Evolutionary conservation across 495 filamentous ascomycete species (phyloP), one percentile per base, ranked within the genome.

Genomic region (Xylaria castorea): DNA sequence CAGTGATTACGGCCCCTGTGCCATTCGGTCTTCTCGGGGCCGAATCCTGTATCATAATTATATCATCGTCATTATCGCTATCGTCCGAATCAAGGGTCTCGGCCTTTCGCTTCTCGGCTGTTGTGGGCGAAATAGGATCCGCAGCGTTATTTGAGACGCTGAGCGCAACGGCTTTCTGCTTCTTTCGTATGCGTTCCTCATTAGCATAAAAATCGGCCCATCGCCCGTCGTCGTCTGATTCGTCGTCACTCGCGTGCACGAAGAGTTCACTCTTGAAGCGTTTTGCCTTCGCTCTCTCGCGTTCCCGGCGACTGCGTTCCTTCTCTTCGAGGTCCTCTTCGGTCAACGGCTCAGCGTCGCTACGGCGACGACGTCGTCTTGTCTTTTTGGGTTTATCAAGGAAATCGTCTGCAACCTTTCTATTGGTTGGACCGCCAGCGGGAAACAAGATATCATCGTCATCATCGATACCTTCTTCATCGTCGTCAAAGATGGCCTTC

Each of bases 251-350:
- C 46, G 89, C 88, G 72, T 91, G 86, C 46, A 99, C 91, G 79
- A 89, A 97, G 50, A 95, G 80, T 25, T 89, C 89, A 78, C 92
- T 94, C 85, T 97, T 98, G 80, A 97, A 93, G 79, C 92, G 91
- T 25, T 84, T 84, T 70, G 87, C 85, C 78, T 93, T 91, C 68
- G 90, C 91, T 27, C 88, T 81, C 72, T 92, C 85, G 55, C 86
- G 85, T 64, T 87, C 80, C 73, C 88, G 87, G n/a, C 85, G 83
- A 20, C 84, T 83, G 14, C 85, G 85, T 48, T 85, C 87, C 44
- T 80, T 80, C 63, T 81, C 85, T 51, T 81, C 82, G 14, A 81
- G 74, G 12, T 80, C 73, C 60, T 82, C 85, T n/a, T 86, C 79
- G 3, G 76, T 72, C 2, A 71, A 62, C 22, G 82, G 87, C 64